A percentile compares a stretch with the other conserved stretches of the same genome.
These are phyloP conservation scores for Colletotrichum sansevieriae DNA, from an alignment of 2,329 filamentous ascomycete species.

Conservation along the genomic window DNA sequence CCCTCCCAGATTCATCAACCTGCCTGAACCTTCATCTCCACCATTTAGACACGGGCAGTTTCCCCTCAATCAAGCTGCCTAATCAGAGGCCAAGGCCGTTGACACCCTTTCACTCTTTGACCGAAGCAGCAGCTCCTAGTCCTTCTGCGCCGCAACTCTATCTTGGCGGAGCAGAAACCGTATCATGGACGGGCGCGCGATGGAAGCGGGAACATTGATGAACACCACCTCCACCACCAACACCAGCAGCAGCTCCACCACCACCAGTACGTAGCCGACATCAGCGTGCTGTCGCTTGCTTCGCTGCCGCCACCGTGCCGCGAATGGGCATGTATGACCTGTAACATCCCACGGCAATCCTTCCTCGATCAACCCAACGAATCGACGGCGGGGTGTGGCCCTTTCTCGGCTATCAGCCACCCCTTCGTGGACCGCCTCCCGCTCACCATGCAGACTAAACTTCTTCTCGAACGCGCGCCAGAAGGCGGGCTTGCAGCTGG, in stretches of 20 bases:
- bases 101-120: not conserved
- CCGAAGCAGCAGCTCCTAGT: slow-evolving; percentile 4
- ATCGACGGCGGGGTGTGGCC: slow-evolving; percentile 17
- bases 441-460: slow-evolving; percentile 16
- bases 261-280: not conserved
- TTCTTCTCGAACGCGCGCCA: slow-evolving; percentile 41
- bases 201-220: not conserved
- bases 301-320: slow-evolving; percentile 16
- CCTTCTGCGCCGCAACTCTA: slow-evolving; percentile 6
- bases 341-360: slow-evolving; percentile 17
- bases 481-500: slow-evolving; percentile 30
- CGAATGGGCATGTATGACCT: slow-evolving; percentile 4
- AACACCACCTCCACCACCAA: not conserved
- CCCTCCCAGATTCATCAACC: not conserved
- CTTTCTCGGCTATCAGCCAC: slow-evolving; percentile 30
- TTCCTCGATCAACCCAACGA: slow-evolving; percentile 5
- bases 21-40: slow-evolving; percentile 5
- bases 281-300: not conserved
- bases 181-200: slow-evolving; percentile 18
- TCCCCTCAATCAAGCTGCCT: slow-evolving; percentile 12
- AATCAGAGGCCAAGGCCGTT: slow-evolving; percentile 19
- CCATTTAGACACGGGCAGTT: not conserved
- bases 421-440: slow-evolving; percentile 16
- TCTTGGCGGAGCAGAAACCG: slow-evolving; percentile 16
- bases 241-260: not conserved